phyloP scores from a whole-genome alignment of 2,329 filamentous ascomycete species.

The Tolypocladium sp. region DNA sequence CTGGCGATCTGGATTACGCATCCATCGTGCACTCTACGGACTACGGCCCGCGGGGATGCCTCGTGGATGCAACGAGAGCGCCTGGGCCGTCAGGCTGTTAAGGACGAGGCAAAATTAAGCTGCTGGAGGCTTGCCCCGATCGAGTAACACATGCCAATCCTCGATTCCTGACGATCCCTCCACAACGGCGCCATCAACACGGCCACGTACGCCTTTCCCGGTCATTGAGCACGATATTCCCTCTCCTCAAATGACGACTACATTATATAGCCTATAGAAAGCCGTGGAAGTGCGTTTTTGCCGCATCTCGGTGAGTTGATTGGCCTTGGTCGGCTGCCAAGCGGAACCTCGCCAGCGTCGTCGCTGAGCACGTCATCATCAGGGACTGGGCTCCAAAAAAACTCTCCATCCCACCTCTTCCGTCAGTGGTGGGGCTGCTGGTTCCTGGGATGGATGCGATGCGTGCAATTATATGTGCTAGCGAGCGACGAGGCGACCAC shows the following conservation, averaged over 20 bases:
- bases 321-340: neutral
- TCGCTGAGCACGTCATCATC: slow-evolving; percentile 6
- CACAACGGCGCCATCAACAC: neutral
- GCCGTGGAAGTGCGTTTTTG: neutral
- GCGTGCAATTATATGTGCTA: neutral
- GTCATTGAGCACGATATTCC: neutral
- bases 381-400: slow-evolving; percentile 1
- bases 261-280: neutral
- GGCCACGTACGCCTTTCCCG: neutral
- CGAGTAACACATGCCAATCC: neutral
- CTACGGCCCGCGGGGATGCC: neutral
- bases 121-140: no score
- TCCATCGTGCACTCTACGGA: neutral
- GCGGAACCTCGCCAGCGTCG: neutral
- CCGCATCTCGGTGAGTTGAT: neutral
- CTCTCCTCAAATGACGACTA: neutral
- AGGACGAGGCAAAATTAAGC: neutral
- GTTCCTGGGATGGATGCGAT: neutral
- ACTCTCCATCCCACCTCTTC: neutral
- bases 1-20: neutral
- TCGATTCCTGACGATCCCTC: neutral
- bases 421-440: neutral
- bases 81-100: neutral
- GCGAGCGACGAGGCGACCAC: neutral
- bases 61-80: neutral